These are phyloP conservation scores for Aegilops bicornis DNA, from an alignment of 176 grass and related monocot species.

Conservation along the genomic window DNA sequence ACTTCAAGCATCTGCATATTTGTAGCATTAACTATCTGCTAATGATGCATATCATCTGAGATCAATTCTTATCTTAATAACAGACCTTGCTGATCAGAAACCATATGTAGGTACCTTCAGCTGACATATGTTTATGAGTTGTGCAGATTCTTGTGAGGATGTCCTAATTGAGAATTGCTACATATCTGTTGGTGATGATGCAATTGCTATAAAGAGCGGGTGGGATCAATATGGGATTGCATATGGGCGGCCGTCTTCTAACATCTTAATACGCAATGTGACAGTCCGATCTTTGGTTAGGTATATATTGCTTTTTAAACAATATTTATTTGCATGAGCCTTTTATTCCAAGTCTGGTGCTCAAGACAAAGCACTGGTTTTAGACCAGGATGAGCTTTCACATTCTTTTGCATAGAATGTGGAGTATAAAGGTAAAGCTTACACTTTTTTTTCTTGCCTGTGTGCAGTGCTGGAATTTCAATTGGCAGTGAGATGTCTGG, in stretches of 20 bases:
- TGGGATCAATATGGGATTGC: slow-evolving; percentile 97
- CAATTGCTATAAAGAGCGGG: slow-evolving; percentile 89
- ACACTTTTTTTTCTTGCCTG: neutral
- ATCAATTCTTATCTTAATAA: neutral
- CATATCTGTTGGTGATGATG: slow-evolving; percentile 94
- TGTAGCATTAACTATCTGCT: neutral
- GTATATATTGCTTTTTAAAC: slow-evolving; percentile 36
- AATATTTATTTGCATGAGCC: neutral
- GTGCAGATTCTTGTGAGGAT: slow-evolving; percentile 84
- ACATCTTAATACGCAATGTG: slow-evolving; percentile 80
- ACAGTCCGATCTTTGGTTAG: slow-evolving; percentile 75
- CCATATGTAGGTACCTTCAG: neutral
- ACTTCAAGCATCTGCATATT: neutral
- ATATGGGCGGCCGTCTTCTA: slow-evolving; percentile 75
- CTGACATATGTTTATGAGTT: slow-evolving; percentile 11
- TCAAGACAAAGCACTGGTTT: neutral
- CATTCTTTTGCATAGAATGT: slow-evolving; percentile 13
- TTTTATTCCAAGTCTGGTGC: slow-evolving; percentile 1
- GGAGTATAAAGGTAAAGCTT: slow-evolving; percentile 12
- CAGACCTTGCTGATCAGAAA: neutral
- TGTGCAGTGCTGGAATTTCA: slow-evolving; percentile 86
- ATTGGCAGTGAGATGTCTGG: slow-evolving; percentile 98
- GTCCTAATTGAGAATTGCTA: slow-evolving; percentile 98
- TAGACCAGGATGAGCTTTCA: neutral
- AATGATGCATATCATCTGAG: neutral